Conservation (phyloP, 176 grass and related monocot species). For the Dendrocalamus sinicus region DNA sequence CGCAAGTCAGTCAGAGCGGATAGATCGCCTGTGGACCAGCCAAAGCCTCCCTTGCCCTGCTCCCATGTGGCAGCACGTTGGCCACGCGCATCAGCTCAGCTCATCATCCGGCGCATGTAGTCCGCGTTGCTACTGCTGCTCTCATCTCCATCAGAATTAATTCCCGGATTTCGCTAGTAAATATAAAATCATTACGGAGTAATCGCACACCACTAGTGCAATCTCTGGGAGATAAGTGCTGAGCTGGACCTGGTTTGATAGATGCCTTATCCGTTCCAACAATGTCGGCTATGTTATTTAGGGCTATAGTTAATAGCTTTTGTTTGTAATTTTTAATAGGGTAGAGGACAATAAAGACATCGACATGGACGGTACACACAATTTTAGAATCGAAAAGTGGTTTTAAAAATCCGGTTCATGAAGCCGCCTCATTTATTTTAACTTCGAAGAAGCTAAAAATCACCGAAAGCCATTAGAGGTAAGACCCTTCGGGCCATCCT, state of each 20-base stretch:
- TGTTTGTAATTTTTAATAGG: no score
- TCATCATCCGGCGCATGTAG: conserved; percentile 8
- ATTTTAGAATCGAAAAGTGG: no score
- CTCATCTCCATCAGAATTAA: conserved; percentile 40
- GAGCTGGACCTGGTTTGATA: conserved; percentile 42
- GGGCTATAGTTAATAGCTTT: no score
- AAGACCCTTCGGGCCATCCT: no score
- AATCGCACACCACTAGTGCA: conserved; percentile 33
- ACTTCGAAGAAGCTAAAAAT: no score
- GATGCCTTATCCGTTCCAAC: conserved; percentile 26
- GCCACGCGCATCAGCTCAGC: conserved; percentile 32
- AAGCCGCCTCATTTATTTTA: no score
- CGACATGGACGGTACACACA: no score
- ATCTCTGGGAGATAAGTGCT: conserved; percentile 51
- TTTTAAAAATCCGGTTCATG: no score
- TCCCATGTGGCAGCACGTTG: conserved; percentile 8
- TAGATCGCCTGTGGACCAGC: conserved; percentile 37
- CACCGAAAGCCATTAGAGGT: no score
- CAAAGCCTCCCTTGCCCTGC: not conserved
- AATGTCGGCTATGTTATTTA: not conserved
- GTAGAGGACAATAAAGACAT: no score
- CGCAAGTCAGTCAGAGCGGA: not conserved
- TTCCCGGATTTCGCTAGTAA: not conserved
- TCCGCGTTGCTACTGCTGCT: not conserved
- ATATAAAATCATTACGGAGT: not conserved